These are phyloP conservation scores for Candolleomyces eurysporus DNA, from an alignment of 768 basidiomycete species.

Conservation along the genomic window DNA sequence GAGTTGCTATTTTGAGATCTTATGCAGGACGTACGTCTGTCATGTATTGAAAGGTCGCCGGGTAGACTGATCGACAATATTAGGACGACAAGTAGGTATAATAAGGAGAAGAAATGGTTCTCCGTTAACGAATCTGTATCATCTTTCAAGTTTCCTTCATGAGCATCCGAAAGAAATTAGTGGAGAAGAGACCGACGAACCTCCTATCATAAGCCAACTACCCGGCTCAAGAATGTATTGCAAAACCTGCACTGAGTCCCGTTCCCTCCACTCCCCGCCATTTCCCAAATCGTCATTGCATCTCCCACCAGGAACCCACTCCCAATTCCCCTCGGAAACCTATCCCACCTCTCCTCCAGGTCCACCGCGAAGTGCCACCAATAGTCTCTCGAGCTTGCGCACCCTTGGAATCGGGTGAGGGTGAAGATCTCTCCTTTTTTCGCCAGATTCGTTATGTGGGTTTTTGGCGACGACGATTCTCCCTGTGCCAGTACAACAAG, in stretches of 20 bases:
- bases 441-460: conserved; percentile 24
- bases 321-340: conserved; percentile 54
- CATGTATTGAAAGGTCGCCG: too few relatives aligned
- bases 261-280: too few relatives aligned
- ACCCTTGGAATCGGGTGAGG: conserved; percentile 58
- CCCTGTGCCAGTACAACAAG: not conserved
- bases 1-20: conserved; percentile 99
- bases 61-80: not conserved
- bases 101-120: too few relatives aligned
- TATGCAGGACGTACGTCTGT: conserved; percentile 72
- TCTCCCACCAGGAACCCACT: conserved; percentile 47
- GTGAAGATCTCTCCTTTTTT: conserved; percentile 40
- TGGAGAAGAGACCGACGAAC: too few relatives aligned
- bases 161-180: too few relatives aligned
- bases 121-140: too few relatives aligned
- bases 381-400: conserved; percentile 63
- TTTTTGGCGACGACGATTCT: conserved; percentile 37
- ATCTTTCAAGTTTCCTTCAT: too few relatives aligned
- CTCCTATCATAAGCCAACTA: too few relatives aligned
- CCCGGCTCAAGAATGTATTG: too few relatives aligned
- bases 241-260: too few relatives aligned
- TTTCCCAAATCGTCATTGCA: conserved; percentile 25
- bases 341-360: conserved; percentile 41
- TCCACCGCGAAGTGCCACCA: conserved; percentile 63
- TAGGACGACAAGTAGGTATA: conserved; percentile 58